Conservation (phyloP, 495 filamentous ascomycete species). For the Neurospora tetrasperma region DNA sequence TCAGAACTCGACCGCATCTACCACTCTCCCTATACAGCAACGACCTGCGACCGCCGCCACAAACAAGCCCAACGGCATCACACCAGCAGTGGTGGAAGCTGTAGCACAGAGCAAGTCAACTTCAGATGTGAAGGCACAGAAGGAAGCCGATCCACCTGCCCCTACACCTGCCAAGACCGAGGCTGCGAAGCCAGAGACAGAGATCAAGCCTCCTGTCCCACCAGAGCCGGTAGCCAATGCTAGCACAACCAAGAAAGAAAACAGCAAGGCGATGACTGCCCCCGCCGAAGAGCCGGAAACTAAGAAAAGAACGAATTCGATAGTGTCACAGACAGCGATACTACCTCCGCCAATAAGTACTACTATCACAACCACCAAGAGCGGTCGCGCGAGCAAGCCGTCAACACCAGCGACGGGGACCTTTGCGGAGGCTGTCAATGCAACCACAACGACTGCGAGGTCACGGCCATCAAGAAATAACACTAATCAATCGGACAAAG, state of each 20-base stretch:
- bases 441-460: slow-evolving; percentile 12
- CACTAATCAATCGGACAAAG: slow-evolving; percentile 1
- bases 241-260: slow-evolving; percentile 20
- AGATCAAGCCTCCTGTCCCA: slow-evolving; percentile 8
- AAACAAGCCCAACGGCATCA: slow-evolving; percentile 29
- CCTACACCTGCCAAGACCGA: slow-evolving; percentile 8
- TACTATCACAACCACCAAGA: slow-evolving; percentile 42
- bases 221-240: slow-evolving; percentile 14
- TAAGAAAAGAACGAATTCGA: slow-evolving; percentile 19
- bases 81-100: slow-evolving; percentile 18
- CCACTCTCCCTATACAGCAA: slow-evolving; percentile 41
- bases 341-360: slow-evolving; percentile 21
- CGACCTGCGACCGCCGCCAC: slow-evolving; percentile 52
- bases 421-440: slow-evolving; percentile 37
- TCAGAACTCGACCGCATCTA: slow-evolving; percentile 52
- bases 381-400: slow-evolving; percentile 52
- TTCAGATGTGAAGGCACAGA: slow-evolving; percentile 22
- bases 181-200: slow-evolving; percentile 12
- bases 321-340: slow-evolving; percentile 22
- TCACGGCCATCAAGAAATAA: slow-evolving; percentile 18
- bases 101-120: slow-evolving; percentile 22
- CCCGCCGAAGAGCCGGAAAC: slow-evolving; percentile 2
- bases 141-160: slow-evolving; percentile 15
- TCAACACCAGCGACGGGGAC: slow-evolving; percentile 45
- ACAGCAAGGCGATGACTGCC: slow-evolving; percentile 10